Conservation (phyloP, 495 filamentous ascomycete species). For the Xylaria palmicola region DNA sequence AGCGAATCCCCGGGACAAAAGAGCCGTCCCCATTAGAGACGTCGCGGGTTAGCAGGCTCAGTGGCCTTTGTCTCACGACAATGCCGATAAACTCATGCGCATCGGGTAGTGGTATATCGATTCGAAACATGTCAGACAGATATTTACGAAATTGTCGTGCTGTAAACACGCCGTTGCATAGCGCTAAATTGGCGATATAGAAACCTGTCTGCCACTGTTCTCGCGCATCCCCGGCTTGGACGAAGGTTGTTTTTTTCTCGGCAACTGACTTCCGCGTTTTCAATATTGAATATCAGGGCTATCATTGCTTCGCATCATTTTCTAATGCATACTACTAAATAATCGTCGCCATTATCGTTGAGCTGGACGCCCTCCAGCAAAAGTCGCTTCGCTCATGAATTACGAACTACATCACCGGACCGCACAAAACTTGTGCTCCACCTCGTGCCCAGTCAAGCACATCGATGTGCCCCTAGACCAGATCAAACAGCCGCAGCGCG, state of each 20-base stretch:
- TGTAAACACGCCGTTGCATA: not conserved
- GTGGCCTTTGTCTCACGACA: not conserved
- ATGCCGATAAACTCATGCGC: not conserved
- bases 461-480: not conserved
- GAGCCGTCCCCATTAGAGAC: constrained; percentile 11
- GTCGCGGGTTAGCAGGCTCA: not conserved
- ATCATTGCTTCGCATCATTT: too few relatives aligned
- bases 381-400: not conserved
- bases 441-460: constrained; percentile 12
- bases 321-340: too few relatives aligned
- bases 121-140: not conserved
- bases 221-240: too few relatives aligned
- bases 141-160: not conserved
- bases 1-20: constrained; percentile 19
- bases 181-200: too few relatives aligned
- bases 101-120: not conserved
- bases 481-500: not conserved
- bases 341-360: too few relatives aligned
- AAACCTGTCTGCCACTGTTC: too few relatives aligned
- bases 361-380: not conserved
- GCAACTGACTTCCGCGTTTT: too few relatives aligned
- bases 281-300: too few relatives aligned
- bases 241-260: too few relatives aligned
- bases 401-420: not conserved
- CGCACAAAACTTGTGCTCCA: constrained; percentile 5